These are phyloP conservation scores for Fraxinus americana DNA, from an alignment of 257 asterid genomes.

Conservation along the genomic window DNA sequence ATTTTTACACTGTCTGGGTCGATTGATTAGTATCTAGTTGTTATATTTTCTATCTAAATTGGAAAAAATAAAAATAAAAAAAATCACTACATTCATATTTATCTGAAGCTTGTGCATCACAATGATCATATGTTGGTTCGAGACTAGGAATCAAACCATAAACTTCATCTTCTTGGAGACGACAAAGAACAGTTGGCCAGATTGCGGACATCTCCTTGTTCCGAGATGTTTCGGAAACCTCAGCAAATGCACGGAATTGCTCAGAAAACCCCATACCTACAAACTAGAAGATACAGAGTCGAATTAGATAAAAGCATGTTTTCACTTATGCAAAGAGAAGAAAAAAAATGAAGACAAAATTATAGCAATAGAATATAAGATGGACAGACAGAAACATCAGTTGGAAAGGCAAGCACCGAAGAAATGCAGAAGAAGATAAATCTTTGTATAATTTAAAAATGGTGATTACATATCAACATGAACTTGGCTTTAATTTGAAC, in stretches of 20 bases:
- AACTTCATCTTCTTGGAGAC: conserved; percentile 62
- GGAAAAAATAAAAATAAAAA: no score
- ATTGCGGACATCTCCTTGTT: conserved; percentile 56
- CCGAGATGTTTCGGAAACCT: conserved; percentile 52
- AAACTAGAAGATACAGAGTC: neutral
- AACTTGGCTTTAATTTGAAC: conserved; percentile 18
- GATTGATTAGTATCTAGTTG: neutral
- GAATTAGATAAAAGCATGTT: conserved; percentile 20
- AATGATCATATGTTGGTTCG: conserved; percentile 7
- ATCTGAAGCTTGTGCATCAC: no score
- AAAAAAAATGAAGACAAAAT: conserved; percentile 16
- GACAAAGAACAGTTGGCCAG: conserved; percentile 68
- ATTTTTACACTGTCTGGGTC: neutral
- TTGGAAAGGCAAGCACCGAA: conserved; percentile 17
- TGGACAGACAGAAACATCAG: conserved; percentile 2
- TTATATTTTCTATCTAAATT: no score
- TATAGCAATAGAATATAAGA: conserved; percentile 17
- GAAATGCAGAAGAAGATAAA: conserved; percentile 13
- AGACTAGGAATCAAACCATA: conserved; percentile 50
- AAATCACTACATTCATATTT: no score
- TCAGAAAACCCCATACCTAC: conserved; percentile 62
- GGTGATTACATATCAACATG: conserved; percentile 1
- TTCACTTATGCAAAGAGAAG: conserved; percentile 9
- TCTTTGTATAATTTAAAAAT: conserved; percentile 7
- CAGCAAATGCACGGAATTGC: conserved; percentile 51